Conservation (phyloP, 2,329 filamentous ascomycete genomes). For the Fusarium nygamai region DNA sequence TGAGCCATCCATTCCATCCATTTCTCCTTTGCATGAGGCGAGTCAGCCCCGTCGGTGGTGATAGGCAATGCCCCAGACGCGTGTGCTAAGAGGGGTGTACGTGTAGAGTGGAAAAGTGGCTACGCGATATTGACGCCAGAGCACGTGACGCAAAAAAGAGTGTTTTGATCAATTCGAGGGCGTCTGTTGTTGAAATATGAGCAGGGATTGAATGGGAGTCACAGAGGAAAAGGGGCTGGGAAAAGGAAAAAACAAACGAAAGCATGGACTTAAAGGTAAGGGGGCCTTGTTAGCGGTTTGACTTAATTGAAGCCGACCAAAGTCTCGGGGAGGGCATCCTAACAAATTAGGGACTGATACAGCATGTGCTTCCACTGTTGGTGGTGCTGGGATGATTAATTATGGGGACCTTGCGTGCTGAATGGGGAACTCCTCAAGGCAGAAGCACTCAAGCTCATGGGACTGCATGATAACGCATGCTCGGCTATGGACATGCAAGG, state of each 20-base stretch:
- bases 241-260: not conserved
- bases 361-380: slow-evolving; percentile 4
- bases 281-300: slow-evolving; percentile 21
- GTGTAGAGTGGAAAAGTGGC: slow-evolving; percentile 17
- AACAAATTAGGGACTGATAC: slow-evolving; percentile 2
- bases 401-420: slow-evolving; percentile 13
- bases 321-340: slow-evolving; percentile 4
- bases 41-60: slow-evolving; percentile 37
- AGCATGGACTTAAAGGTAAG: slow-evolving; percentile 16
- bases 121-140: slow-evolving; percentile 5
- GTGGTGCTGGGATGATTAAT: slow-evolving; percentile 16
- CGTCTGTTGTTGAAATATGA: not conserved
- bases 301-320: slow-evolving; percentile 13
- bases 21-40: slow-evolving; percentile 27
- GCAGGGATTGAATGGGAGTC: slow-evolving; percentile 26
- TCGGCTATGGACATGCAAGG: slow-evolving; percentile 38
- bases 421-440: slow-evolving; percentile 38
- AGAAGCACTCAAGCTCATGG: slow-evolving; percentile 38
- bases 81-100: not conserved
- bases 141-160: slow-evolving; percentile 30
- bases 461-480: slow-evolving; percentile 43
- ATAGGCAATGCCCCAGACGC: slow-evolving; percentile 37
- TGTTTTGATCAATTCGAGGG: slow-evolving; percentile 14
- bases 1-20: slow-evolving; percentile 5
- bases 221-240: slow-evolving; percentile 29